Evolutionary conservation across 2,329 filamentous ascomycete species (phyloP).

Genomic region (Apiospora koreana): DNA sequence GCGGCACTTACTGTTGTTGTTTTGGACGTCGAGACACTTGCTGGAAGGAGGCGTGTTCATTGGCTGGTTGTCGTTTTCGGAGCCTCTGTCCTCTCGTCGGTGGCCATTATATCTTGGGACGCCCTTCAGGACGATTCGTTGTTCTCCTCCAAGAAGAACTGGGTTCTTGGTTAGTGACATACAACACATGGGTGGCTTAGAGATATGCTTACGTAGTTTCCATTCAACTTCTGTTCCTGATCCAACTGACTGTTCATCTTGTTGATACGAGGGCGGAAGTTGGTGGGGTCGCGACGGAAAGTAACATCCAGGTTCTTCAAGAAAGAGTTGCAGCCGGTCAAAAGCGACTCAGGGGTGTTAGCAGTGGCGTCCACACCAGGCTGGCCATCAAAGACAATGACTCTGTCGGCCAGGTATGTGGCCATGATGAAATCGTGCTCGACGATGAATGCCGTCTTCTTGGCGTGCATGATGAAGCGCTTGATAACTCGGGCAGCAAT

Average conservation of each 20-base stretch:
- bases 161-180: not conserved
- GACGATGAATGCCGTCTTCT: slow-evolving; percentile 97
- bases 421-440: slow-evolving; percentile 85
- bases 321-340: slow-evolving; percentile 96
- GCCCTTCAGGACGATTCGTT: slow-evolving; percentile 63
- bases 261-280: slow-evolving; percentile 97
- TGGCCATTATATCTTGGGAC: slow-evolving; percentile 45
- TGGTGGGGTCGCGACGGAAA: slow-evolving; percentile 96
- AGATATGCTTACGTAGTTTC: slow-evolving; percentile 74
- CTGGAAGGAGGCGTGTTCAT: slow-evolving; percentile 31
- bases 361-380: slow-evolving; percentile 87
- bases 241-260: slow-evolving; percentile 94
- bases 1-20: slow-evolving; percentile 28
- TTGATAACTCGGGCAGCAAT: slow-evolving; percentile 97
- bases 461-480: slow-evolving; percentile 99
- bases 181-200: not conserved
- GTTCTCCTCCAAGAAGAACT: slow-evolving; percentile 94
- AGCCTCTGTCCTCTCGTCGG: slow-evolving; percentile 19
- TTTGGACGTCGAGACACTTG: slow-evolving; percentile 54
- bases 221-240: slow-evolving; percentile 91
- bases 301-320: slow-evolving; percentile 96
- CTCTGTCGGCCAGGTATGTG: slow-evolving; percentile 73
- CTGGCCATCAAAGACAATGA: slow-evolving; percentile 97
- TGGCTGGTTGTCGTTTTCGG: not conserved
- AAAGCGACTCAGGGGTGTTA: slow-evolving; percentile 85